Evolutionary conservation across 2,329 filamentous ascomycete genomes (phyloP), one percentile per base, ranked within the genome.

Genomic region (Rosellinia necatrix): DNA sequence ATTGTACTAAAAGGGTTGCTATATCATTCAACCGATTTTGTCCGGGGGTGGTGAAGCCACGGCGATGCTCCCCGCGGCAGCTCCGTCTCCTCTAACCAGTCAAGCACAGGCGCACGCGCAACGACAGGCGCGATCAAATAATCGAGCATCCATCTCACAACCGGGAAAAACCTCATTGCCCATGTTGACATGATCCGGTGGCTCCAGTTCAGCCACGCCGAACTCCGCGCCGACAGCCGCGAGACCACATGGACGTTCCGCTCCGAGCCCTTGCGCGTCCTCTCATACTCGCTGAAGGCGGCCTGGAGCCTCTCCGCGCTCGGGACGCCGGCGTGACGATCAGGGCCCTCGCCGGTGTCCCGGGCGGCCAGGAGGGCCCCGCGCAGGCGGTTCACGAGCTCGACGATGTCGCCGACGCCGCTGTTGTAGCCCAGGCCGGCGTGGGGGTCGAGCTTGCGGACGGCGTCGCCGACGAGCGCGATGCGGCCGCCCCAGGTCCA

Each of bases 381-480:
- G n/a, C 64, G 56, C 7, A 72, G 61, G 17, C 62, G 51, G 42
- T 69, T 70, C 12, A 51, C 61, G 3, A 70, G 63, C 3, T 59
- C 61, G 9, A 67, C 64, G 8, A 65, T 51, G 27, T 69, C 68
- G 29, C 60, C 58, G 1, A 72, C 52, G 6, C 66, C 71, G 43
- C 64, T 64, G 49, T 73, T 72, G 32, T 67, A 66, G 4, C 71
- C 70, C 4, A 69, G 60, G 6, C 70, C 71, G 2, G 67, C 60
- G 42, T 71, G 68, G 2, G 70, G 67, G 2, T 71, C 72, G 29
- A 72, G 58, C 44, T 73, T 74, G 42, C 72, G 68, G 7, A 67
- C 66, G 10, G 71, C 65, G 49, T 74, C 72, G 1, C 72, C 71
- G 0, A 66, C 67, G 3, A 73, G 67, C 4, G 71, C 71, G 25